Base-by-base conservation (phyloP, 768 basidiomycete species). In the Leccinum boreale region DNA sequence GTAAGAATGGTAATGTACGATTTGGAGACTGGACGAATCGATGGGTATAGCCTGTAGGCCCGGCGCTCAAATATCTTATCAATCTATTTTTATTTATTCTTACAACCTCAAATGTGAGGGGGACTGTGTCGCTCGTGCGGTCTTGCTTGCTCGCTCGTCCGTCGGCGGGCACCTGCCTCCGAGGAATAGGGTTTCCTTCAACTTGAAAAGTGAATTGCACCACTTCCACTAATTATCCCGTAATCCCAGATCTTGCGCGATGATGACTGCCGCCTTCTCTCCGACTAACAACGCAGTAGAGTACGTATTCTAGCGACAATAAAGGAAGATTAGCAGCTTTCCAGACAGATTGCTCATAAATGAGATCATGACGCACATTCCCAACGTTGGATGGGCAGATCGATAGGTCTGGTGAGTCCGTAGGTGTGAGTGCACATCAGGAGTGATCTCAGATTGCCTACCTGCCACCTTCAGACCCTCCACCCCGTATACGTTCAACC, bases 231-330 rank as follows among this genome's bases (percentile, higher is more conserved):
- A 23, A 14, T 46, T 14, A 2, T 26, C 26, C 17, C 23, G 23
- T 29, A 58, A 2, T 3, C 57, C 56, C 11, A 80, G 58, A 23
- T 86, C 86, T 55, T 85, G 75, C 2, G 80, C 81, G 48, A 87
- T 84, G 42, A 87, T 77, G 7, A 78, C 62, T 0, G 85, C 83
- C 0, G 84, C 84, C 68, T 86, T 87, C 69, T 87, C 85, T 4
- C 84, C 85, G 39, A 87, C 63, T 31, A 72, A 68, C 23, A 79
- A 53, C 8, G 78, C 75, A 7, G 77, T 77, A 0, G 75, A 77
- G 55, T 77, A 79, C 0, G 79, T 80, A 53, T 79, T 80, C 73
- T 66, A 8, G 9, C 28, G 23, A 29, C 9, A 45, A 4, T 0
- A 15, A 24, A 7, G 1, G 33, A n/a, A 5, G 11, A 7, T 50